Evolutionary conservation across 352 stramenopile genomes (phyloP).

Genomic region (Discostella stelligera): DNA sequence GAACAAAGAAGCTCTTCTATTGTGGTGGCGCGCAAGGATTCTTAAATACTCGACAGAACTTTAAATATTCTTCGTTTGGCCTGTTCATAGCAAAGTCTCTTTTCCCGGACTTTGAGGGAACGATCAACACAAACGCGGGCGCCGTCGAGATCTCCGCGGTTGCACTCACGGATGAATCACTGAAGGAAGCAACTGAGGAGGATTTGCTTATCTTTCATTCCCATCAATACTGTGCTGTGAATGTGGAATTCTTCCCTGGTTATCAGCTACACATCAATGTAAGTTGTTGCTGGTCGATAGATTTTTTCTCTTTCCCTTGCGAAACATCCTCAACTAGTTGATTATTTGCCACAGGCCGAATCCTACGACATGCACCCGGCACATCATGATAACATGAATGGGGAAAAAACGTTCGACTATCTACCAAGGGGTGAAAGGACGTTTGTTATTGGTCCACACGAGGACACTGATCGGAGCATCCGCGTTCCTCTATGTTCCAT

Average conservation of each 20-base stretch:
- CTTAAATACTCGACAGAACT: constrained; percentile 23
- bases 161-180: constrained; percentile 37
- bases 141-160: constrained; percentile 31
- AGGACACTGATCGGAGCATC: constrained; percentile 45
- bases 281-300: constrained; percentile 8
- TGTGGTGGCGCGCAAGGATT: constrained; percentile 37
- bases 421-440: constrained; percentile 28
- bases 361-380: constrained; percentile 52
- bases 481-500: constrained; percentile 46
- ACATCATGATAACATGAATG: constrained; percentile 28
- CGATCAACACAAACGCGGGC: constrained; percentile 19
- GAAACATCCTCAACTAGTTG: constrained; percentile 2
- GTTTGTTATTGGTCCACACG: constrained; percentile 47
- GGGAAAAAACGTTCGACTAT: constrained; percentile 44
- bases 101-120: constrained; percentile 46
- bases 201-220: constrained; percentile 57
- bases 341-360: constrained; percentile 24
- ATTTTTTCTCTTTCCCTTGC: constrained; percentile 8
- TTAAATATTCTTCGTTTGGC: constrained; percentile 51
- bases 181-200: constrained; percentile 27
- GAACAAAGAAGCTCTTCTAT: constrained; percentile 42
- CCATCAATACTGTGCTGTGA: constrained; percentile 50
- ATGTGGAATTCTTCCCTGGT: constrained; percentile 43
- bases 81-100: constrained; percentile 45
- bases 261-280: constrained; percentile 55